phyloP scores from a whole-genome alignment of 495 filamentous ascomycete genomes.

The Aspergillus heteromorphus region DNA sequence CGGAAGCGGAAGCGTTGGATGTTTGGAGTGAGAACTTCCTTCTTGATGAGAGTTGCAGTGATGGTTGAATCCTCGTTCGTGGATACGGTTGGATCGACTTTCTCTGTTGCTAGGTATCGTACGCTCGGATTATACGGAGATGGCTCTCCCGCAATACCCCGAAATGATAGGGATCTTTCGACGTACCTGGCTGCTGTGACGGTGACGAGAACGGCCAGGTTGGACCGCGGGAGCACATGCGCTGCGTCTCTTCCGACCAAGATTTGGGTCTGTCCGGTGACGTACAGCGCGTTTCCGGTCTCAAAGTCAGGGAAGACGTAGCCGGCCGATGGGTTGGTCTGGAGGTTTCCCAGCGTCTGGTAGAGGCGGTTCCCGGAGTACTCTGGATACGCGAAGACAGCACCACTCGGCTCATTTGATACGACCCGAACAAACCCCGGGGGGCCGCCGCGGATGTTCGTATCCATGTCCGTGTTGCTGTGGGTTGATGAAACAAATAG shows the following conservation, averaged over 20 bases:
- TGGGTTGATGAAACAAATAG: slow-evolving; percentile 70
- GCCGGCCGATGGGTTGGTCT: slow-evolving; percentile 58
- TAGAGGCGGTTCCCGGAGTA: slow-evolving; percentile 79
- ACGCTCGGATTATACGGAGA: slow-evolving; percentile 71
- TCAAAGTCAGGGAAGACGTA: slow-evolving; percentile 66
- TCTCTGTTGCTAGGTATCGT: slow-evolving; percentile 49
- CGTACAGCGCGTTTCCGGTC: slow-evolving; percentile 63
- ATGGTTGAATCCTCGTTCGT: slow-evolving; percentile 16
- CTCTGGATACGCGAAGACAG: slow-evolving; percentile 66
- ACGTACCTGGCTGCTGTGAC: slow-evolving; percentile 58
- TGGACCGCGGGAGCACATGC: slow-evolving; percentile 57
- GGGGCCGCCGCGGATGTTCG: slow-evolving; percentile 75
- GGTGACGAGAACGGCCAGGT: slow-evolving; percentile 63
- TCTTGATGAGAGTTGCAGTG: slow-evolving; percentile 48
- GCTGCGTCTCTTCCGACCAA: slow-evolving; percentile 56
- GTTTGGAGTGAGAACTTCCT: slow-evolving; percentile 55
- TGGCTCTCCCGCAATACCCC: slow-evolving; percentile 49
- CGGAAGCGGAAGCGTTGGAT: slow-evolving; percentile 60
- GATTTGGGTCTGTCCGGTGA: slow-evolving; percentile 61
- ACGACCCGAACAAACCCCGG: slow-evolving; percentile 64
- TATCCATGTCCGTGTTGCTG: slow-evolving; percentile 66
- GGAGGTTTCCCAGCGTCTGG: slow-evolving; percentile 72
- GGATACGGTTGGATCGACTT: slow-evolving; percentile 17
- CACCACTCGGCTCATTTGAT: slow-evolving; percentile 42
- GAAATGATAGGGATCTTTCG: slow-evolving; percentile 57